Percentiles rank a stretch among this genome's conserved stretches.
Conservation (phyloP, 139 green algal species). For the Picochlorum sp. region DNA sequence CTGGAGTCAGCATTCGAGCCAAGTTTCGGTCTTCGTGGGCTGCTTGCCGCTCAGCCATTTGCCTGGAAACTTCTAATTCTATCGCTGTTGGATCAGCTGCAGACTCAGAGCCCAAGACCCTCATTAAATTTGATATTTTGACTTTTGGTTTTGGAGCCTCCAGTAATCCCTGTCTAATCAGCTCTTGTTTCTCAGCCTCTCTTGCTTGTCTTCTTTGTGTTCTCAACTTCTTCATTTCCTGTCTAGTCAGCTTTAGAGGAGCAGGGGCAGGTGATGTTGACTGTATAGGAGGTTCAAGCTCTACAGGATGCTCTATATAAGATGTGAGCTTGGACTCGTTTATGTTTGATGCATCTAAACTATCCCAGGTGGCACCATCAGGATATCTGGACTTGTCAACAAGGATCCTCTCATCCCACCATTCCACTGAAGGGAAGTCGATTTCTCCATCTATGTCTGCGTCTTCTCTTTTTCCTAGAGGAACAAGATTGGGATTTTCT, state of each 20-base stretch:
- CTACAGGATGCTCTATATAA: constrained; percentile 78
- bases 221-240: constrained; percentile 91
- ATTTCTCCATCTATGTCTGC: constrained; percentile 7
- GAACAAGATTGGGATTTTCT: constrained; percentile 46
- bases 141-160: constrained; percentile 93
- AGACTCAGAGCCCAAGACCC: constrained; percentile 79
- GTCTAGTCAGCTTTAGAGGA: constrained; percentile 72
- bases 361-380: constrained; percentile 1
- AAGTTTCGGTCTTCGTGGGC: constrained; percentile 95
- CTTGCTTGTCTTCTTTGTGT: constrained; percentile 78
- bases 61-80: constrained; percentile 74
- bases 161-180: constrained; percentile 84
- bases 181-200: constrained; percentile 96
- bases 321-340: constrained; percentile 40
- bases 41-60: constrained; percentile 70
- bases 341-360: not conserved
- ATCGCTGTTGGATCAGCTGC: constrained; percentile 84
- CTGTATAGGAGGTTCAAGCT: constrained; percentile 80
- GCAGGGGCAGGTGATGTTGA: constrained; percentile 57
- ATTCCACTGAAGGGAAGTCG: constrained; percentile 66
- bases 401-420: constrained; percentile 67
- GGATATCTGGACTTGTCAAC: constrained; percentile 37
- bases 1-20: constrained; percentile 83
- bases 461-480: constrained; percentile 29
- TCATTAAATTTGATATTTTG: constrained; percentile 93